These are phyloP conservation scores for Cyphellophora attinorum DNA, from an alignment of 2,329 filamentous ascomycete genomes.

Conservation along the genomic window DNA sequence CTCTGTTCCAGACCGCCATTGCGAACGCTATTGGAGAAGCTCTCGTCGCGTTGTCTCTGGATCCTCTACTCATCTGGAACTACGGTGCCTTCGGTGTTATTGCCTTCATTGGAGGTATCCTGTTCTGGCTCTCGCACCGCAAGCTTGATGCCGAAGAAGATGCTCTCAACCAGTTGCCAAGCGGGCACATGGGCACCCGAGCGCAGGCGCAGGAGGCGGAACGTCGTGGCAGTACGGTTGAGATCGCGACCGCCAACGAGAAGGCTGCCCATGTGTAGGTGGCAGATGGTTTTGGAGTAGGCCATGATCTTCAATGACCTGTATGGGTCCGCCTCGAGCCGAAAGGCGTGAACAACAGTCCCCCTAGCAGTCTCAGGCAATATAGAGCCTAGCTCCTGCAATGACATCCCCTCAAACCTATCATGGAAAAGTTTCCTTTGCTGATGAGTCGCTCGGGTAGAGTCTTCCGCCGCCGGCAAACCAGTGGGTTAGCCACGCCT, in stretches of 20 bases:
- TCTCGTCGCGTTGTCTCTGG: constrained; percentile 50
- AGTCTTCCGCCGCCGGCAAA: too few species aligned
- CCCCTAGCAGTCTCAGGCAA: too few species aligned
- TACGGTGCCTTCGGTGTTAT: constrained; percentile 56
- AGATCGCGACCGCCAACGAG: constrained; percentile 2
- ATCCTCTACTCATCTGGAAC: constrained; percentile 63
- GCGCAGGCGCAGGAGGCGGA: constrained; percentile 2
- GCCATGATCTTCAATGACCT: too few species aligned
- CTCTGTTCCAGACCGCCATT: constrained; percentile 62
- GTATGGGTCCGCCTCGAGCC: too few species aligned
- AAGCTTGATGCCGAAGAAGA: constrained; percentile 59
- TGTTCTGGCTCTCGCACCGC: constrained; percentile 61
- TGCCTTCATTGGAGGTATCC: constrained; percentile 50
- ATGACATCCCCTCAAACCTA: too few species aligned
- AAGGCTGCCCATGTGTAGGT: too few species aligned
- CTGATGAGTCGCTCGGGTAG: too few species aligned
- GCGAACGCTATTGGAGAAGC: constrained; percentile 63
- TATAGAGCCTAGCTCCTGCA: too few species aligned
- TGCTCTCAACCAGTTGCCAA: constrained; percentile 42
- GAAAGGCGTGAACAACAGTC: too few species aligned
- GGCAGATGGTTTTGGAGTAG: too few species aligned
- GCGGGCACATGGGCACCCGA: constrained; percentile 9
- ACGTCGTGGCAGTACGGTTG: not conserved
- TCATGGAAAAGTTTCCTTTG: too few species aligned
- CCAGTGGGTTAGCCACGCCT: too few species aligned